Evolutionary conservation across 2,329 filamentous ascomycete genomes (phyloP).

Genomic region (Coniochaeta sp.): DNA sequence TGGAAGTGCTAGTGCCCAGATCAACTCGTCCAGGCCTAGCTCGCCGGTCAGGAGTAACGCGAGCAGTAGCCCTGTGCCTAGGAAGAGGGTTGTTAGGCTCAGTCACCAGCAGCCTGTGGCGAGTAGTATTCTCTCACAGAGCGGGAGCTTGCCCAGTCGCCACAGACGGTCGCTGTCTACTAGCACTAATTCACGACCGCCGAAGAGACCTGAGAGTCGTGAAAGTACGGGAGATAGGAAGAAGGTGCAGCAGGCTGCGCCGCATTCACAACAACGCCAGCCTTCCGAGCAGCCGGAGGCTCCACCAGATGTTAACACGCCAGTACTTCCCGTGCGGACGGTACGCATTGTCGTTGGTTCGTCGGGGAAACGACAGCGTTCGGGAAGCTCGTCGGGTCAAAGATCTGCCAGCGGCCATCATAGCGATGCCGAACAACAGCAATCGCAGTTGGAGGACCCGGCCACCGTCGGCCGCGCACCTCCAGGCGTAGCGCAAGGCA

Average conservation of each 20-base stretch:
- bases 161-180: slow-evolving; percentile 44
- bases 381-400: slow-evolving; percentile 25
- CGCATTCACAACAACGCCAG: slow-evolving; percentile 6
- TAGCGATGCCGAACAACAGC: slow-evolving; percentile 31
- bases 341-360: slow-evolving; percentile 49
- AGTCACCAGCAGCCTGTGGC: slow-evolving; percentile 32
- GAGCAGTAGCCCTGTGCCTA: slow-evolving; percentile 40
- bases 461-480: slow-evolving; percentile 42
- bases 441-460: slow-evolving; percentile 32
- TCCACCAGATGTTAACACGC: slow-evolving; percentile 40
- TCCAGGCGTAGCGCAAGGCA: slow-evolving; percentile 36
- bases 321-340: slow-evolving; percentile 40
- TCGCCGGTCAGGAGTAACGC: slow-evolving; percentile 42
- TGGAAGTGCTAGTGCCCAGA: slow-evolving; percentile 34
- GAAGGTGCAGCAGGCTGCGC: slow-evolving; percentile 15
- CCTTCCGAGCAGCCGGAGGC: slow-evolving; percentile 13
- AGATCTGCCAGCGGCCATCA: slow-evolving; percentile 12
- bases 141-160: slow-evolving; percentile 26
- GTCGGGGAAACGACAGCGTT: slow-evolving; percentile 34
- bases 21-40: slow-evolving; percentile 28
- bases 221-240: slow-evolving; percentile 23
- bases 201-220: slow-evolving; percentile 14
- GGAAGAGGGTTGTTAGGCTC: slow-evolving; percentile 51
- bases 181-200: slow-evolving; percentile 9
- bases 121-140: slow-evolving; percentile 17